These are phyloP conservation scores for Sutorius eximius DNA, from an alignment of 1,284 basidiomycete genomes.

Conservation along the genomic window DNA sequence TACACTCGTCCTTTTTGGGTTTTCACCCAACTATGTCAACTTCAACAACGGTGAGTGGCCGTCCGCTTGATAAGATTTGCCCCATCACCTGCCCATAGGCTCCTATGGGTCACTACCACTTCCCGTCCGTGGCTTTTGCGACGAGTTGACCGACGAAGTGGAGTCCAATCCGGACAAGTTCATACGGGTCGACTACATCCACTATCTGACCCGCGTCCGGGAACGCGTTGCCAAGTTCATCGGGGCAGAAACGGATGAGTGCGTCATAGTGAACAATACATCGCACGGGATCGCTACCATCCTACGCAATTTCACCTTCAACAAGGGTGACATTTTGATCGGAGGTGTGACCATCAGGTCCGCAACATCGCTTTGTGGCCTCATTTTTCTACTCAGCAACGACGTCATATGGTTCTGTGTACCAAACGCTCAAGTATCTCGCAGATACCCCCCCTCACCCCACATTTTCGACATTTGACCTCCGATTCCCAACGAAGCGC, in stretches of 20 bases:
- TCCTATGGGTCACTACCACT: slow-evolving; percentile 69
- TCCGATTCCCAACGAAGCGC: slow-evolving; percentile 68
- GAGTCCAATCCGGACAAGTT: slow-evolving; percentile 69
- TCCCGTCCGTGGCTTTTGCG: slow-evolving; percentile 55
- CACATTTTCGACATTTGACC: slow-evolving; percentile 46
- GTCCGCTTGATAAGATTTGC: not conserved
- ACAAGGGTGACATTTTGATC: slow-evolving; percentile 48
- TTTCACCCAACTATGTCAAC: slow-evolving; percentile 58
- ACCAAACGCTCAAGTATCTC: slow-evolving; percentile 57
- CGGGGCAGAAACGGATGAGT: slow-evolving; percentile 58
- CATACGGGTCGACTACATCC: slow-evolving; percentile 45
- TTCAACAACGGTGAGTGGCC: slow-evolving; percentile 58
- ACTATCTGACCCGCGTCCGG: slow-evolving; percentile 39
- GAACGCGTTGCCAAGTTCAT: slow-evolving; percentile 58
- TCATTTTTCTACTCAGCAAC: slow-evolving; percentile 43
- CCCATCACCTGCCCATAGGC: slow-evolving; percentile 38
- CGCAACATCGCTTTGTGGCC: not conserved
- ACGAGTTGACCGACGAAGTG: slow-evolving; percentile 45
- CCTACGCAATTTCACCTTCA: slow-evolving; percentile 56
- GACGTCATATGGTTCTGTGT: slow-evolving; percentile 67
- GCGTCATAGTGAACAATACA: slow-evolving; percentile 66
- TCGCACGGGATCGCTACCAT: slow-evolving; percentile 70
- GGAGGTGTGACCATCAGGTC: slow-evolving; percentile 27
- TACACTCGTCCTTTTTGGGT: slow-evolving; percentile 51
- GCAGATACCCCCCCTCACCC: slow-evolving; percentile 59